These are phyloP conservation scores for Trametes sanguinea DNA, from an alignment of 768 basidiomycete species.

Conservation along the genomic window DNA sequence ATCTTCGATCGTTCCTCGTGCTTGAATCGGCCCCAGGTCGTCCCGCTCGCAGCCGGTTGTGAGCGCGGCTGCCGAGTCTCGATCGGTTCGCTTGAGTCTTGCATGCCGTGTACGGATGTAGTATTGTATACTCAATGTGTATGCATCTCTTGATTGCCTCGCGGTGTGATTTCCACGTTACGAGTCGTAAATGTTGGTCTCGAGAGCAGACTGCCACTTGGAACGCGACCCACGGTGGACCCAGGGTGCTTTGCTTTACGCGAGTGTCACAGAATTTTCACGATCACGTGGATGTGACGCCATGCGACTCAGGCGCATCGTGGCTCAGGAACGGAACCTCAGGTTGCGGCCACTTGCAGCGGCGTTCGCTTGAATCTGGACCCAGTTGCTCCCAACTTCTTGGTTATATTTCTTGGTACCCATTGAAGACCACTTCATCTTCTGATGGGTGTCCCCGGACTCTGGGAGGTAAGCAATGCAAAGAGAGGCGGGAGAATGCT, in stretches of 20 bases:
- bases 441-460: slow-evolving; percentile 30
- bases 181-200: too few relatives aligned
- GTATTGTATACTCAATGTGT: slow-evolving; percentile 6
- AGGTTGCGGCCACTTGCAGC: neutral
- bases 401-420: neutral
- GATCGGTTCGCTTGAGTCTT: slow-evolving; percentile 2
- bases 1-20: neutral
- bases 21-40: neutral
- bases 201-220: too few relatives aligned
- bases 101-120: slow-evolving; percentile 18
- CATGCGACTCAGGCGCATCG: neutral
- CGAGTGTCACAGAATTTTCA: neutral
- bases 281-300: neutral
- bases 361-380: too few relatives aligned
- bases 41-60: slow-evolving; percentile 1
- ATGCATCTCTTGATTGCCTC: neutral
- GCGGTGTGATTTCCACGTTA: too few relatives aligned
- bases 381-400: neutral
- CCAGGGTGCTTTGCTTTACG: neutral
- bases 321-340: neutral
- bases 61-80: neutral
- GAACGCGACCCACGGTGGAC: too few relatives aligned
- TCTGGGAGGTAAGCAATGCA: slow-evolving; percentile 28
- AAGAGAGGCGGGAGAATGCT: neutral
- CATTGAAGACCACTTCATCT: too few relatives aligned